phyloP scores from a whole-genome alignment of 75 land plant genomes.

The Gnetum montanum region DNA sequence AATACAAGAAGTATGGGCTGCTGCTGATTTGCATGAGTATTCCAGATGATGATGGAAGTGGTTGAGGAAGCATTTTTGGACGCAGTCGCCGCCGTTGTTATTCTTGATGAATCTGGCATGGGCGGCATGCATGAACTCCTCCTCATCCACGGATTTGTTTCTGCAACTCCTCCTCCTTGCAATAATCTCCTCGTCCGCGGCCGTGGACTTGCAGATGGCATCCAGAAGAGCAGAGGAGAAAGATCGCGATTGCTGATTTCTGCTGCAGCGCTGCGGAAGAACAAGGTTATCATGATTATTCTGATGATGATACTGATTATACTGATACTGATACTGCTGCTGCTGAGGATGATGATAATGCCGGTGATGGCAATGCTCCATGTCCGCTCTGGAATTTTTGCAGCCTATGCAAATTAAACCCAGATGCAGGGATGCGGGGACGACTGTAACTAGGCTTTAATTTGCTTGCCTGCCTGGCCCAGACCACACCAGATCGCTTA shows the following conservation, averaged over 20 bases:
- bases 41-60: not conserved
- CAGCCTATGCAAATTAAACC: too few species aligned
- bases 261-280: not conserved
- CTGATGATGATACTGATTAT: too few species aligned
- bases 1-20: not conserved
- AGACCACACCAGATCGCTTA: too few species aligned
- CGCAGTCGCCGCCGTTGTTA: not conserved
- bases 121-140: not conserved
- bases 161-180: not conserved
- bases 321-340: too few species aligned
- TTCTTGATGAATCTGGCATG: not conserved
- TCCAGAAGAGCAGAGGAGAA: slow-evolving; percentile 28
- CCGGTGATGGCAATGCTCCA: too few species aligned
- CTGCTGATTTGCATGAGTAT: not conserved
- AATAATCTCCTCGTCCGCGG: slow-evolving; percentile 5
- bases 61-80: not conserved
- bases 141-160: not conserved
- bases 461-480: too few species aligned
- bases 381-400: too few species aligned
- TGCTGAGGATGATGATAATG: too few species aligned
- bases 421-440: too few species aligned
- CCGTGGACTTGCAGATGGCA: slow-evolving; percentile 25
- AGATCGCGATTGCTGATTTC: slow-evolving; percentile 15
- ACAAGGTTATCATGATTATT: too few species aligned
- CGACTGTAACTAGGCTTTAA: too few species aligned